Base-by-base conservation (phyloP, 2,329 filamentous ascomycete genomes). In the Beauveria caledonica region DNA sequence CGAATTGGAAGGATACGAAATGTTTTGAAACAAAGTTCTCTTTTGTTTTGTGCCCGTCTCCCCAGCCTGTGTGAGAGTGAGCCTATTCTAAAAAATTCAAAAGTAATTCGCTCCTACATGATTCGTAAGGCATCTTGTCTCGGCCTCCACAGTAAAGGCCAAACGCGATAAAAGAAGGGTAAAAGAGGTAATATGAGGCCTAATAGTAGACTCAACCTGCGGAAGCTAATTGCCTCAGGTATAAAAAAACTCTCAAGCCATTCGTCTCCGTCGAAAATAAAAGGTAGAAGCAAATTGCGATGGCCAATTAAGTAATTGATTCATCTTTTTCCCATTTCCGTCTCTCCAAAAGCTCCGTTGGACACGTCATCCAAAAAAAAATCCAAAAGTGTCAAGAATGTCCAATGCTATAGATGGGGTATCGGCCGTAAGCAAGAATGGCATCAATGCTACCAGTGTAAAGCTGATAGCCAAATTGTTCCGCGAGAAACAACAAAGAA, bases 351-450 rank as follows among this genome's bases (percentile, higher is more conserved):
- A 60, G 58, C 58, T 60, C 58, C 58, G 36, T 49, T 9, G 44
- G 51, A 50, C 45, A 52, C 27, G 13, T 15, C 6, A 56, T 56
- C 45, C 59, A 50, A 57, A 52, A 44, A 46, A 51, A 44, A 21
- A 51, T 46, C 21, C 21, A 19, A 27, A 51, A 60, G 44, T 50
- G 4, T 46, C 50, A 13, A 57, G 36, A 59, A 36, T 52, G n/a
- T 52, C 48, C 56, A 52, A 45, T 52, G 56, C 48, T 59, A 40
- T 51, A 59, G 44, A 68, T 62, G 46, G 42, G 67, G 68, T 70
- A 70, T 68, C 67, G 63, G 69, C 66, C 66, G 62, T 69, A 66
- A 67, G 63, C 63, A 67, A 63, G 65, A 66, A 67, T 66, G 66
- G 64, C 67, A 66, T 54, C 60, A 57, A 50, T 62, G 63, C 60